Evolutionary conservation across 176 grass and related monocot species (phyloP), one percentile per base, ranked within the genome.

Genomic region (Oryza longistaminata): DNA sequence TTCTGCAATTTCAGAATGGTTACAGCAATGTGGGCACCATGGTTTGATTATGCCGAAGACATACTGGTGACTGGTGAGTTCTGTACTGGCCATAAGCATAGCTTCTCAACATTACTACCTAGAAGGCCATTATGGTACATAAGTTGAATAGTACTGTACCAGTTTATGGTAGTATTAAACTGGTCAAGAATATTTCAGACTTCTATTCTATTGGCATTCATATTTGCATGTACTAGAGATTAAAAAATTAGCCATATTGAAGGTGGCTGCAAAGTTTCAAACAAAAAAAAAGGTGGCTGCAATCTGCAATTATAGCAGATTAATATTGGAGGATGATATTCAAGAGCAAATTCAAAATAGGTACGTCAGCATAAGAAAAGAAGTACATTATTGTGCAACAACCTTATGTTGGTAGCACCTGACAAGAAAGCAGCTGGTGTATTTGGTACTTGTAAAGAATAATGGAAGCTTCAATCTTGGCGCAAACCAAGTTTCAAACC

Each of bases 401-500:
- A 85, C 4, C 6, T 64, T 71, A 71, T 53, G 25, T 79, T 79
- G 27, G 39, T 80, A 58, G 37, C 62, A 55, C 24, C 37, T 62
- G 64, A 39, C 14, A 49, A 13, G 65, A 34, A 72, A 53, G 34
- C 19, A 71, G 42, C 34, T 83, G 53, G 49, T 50, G 34, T 13
- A 71, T n/a, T 24, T 88, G 53, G 49, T 50, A 22, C 53, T n/a
- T 66, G 21, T 74, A 34, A 25, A 76, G 37, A 67, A 77, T 2
- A 74, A 53, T 39, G 17, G 22, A 81, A 69, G 15, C 68, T 67
- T 73, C 21, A 37, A 44, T 31, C 9, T 72, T 74, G 58, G 25
- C 22, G 13, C 24, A 81, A 15, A 24, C 21, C n/a, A 61, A 62
- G 39, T 49, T 76, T 87, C 40, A 70, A 82, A 76, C 79, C 50